A percentile compares a stretch with the other conserved stretches of the same genome.
These are phyloP conservation scores for Somion occarium DNA, from an alignment of 1,284 basidiomycete genomes.

Conservation along the genomic window DNA sequence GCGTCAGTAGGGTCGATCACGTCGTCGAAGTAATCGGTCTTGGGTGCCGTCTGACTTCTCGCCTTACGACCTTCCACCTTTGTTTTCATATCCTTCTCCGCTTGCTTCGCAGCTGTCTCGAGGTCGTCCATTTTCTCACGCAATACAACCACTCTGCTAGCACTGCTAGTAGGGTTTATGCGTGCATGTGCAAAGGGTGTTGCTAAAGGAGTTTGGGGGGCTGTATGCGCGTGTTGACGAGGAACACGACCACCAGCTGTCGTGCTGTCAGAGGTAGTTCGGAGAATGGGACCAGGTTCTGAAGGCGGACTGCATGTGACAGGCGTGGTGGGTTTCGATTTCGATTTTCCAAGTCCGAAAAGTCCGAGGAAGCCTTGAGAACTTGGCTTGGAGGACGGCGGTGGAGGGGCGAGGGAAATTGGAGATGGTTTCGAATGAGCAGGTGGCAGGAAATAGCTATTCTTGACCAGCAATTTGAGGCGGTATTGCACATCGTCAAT, in stretches of 20 bases:
- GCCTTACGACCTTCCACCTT: slow-evolving; percentile 31
- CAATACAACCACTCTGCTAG: slow-evolving; percentile 68
- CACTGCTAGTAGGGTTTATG: slow-evolving; percentile 27
- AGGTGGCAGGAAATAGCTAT: slow-evolving; percentile 80
- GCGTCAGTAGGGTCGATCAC: slow-evolving; percentile 78
- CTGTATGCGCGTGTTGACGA: slow-evolving; percentile 35
- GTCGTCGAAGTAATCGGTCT: slow-evolving; percentile 35
- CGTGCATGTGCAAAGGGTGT: slow-evolving; percentile 21
- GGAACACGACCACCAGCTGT: slow-evolving; percentile 35
- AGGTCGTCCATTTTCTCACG: slow-evolving; percentile 74
- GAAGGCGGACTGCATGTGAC: slow-evolving; percentile 23
- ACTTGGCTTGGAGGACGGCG: slow-evolving; percentile 33
- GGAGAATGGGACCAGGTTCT: slow-evolving; percentile 38
- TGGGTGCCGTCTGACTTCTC: slow-evolving; percentile 27
- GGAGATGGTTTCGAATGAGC: slow-evolving; percentile 75
- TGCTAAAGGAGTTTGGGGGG: slow-evolving; percentile 31
- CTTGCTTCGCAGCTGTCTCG: slow-evolving; percentile 60
- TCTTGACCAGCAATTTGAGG: slow-evolving; percentile 72
- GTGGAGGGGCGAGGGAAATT: slow-evolving; percentile 46
- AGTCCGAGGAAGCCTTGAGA: slow-evolving; percentile 64
- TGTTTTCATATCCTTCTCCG: slow-evolving; percentile 62
- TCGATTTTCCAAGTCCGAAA: slow-evolving; percentile 62
- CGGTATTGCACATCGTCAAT: slow-evolving; percentile 79
- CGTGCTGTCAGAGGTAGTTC: slow-evolving; percentile 60
- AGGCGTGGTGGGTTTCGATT: slow-evolving; percentile 55